Evolutionary conservation across 768 basidiomycete genomes (phyloP), one percentile per base, ranked within the genome.

Genomic region (Agrocybe praecox): DNA sequence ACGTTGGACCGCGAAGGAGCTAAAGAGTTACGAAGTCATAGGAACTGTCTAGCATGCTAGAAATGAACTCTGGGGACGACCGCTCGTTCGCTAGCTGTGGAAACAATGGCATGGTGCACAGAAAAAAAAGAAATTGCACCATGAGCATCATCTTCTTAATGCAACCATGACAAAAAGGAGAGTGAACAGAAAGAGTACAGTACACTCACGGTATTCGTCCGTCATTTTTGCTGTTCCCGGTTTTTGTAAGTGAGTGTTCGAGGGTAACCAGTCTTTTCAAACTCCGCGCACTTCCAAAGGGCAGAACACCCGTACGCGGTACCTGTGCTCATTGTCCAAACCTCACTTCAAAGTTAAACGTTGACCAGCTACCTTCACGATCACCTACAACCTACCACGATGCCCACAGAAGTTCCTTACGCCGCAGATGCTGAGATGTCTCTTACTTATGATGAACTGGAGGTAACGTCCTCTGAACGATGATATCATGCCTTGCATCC

Each of bases 381-480:
- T 53, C 22, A 15, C 33, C 52, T 59, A 21, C 55, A 14, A 45
- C 49, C 40, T 53, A 46, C 49, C 57, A 61, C 55, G 64, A 87
- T 89, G 85, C 69, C 86, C 34, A 91, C 91, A 51, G 94, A 97
- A 65, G 81, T 97, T 17, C 96, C 96, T 36, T 97, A 97, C 72
- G 96, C 96, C 50, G 96, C 94, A 15, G 96, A 98, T 69, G 96
- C 94, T 2, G 87, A 96, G 69, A 83, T 92, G 49, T 92, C 94
- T 2, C 78, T 97, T 15, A 84, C 89, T 1, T 94, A 84, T 69
- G 95, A 96, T 64, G 95, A 98, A 73, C 81, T 97, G 24, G 89
- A 94, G 75, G 95, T 95, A 40, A 74, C 59, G 15, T 18, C 5
- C 33, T 45, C 9, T 29, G 26, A 29, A 29, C 26, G 26, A 29